These are phyloP conservation scores for Tolypocladium capitatum DNA, from an alignment of 2,329 filamentous ascomycete species.

Conservation along the genomic window DNA sequence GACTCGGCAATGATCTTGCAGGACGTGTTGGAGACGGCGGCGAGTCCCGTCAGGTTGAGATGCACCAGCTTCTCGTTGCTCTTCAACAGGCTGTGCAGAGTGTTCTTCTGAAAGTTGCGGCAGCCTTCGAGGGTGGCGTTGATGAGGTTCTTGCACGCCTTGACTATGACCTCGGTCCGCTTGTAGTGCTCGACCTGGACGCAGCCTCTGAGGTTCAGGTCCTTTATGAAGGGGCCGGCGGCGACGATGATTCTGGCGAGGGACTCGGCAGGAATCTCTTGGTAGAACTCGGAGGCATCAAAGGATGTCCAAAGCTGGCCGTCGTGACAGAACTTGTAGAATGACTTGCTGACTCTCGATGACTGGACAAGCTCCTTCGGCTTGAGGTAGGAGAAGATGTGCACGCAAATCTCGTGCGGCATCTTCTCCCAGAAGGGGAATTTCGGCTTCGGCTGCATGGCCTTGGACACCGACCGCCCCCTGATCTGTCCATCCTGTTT, in stretches of 20 bases:
- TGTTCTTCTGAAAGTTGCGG: constrained; percentile 64
- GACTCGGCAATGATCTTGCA: constrained; percentile 76
- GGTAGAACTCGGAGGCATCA: constrained; percentile 78
- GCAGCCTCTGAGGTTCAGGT: constrained; percentile 84
- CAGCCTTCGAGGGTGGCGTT: constrained; percentile 85
- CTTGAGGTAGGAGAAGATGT: constrained; percentile 61
- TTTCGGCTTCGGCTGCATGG: constrained; percentile 16
- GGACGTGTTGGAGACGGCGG: constrained; percentile 66
- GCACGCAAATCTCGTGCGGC: constrained; percentile 69
- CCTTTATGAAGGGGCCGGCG: constrained; percentile 79
- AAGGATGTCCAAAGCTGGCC: constrained; percentile 84
- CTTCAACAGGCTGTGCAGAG: constrained; percentile 62
- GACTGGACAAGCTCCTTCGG: constrained; percentile 71
- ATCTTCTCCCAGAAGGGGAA: constrained; percentile 67
- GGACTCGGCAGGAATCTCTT: constrained; percentile 70
- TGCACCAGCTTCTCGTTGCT: constrained; percentile 68
- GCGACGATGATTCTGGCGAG: constrained; percentile 73
- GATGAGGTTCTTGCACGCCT: constrained; percentile 73
- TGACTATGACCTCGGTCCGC: constrained; percentile 62
- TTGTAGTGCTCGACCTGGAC: constrained; percentile 78
- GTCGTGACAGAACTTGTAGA: constrained; percentile 78
- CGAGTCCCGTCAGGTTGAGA: constrained; percentile 73
- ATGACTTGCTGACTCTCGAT: constrained; percentile 65
- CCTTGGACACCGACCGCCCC: constrained; percentile 6
- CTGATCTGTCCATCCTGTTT: constrained; percentile 15